Evolutionary conservation across 257 asterid species (phyloP), one percentile per base, ranked within the genome.

Genomic region (Petrea volubilis): DNA sequence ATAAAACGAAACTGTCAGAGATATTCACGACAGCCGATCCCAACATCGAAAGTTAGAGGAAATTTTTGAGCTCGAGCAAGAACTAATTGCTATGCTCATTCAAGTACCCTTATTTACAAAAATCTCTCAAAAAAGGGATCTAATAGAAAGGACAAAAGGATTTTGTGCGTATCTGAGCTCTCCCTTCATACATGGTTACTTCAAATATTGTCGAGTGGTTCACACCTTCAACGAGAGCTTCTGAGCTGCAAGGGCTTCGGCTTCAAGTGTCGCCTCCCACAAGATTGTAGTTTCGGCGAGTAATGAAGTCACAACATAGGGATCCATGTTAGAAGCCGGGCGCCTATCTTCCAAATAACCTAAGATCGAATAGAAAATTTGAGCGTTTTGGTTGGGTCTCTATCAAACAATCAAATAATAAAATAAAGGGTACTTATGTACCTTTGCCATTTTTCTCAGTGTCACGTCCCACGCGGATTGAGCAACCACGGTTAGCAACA

Each of bases 271-370:
- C 13, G 98, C 97, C 82, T 89, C 89, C 99, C 99, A 94, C 65
- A 94, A 79, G 49, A 94, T 20, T 25, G 99, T 94, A 72, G 92
- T 81, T 78, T 91, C 99, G 63, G 99, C 97, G 50, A 91, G 97
- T 75, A 94, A 76, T 57, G 89, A 71, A 1, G 96, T 94, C 81
- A 94, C 99, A 0, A 91, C 73, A 11, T 94, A 94, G 15, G 99
- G 99, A 64, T 94, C 99, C 99, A 94, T 94, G 96, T 94, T 94
- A 49, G 99, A 94, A 46, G 99, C 99, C 6, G 99, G 99, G 25
- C 99, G 99, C 67, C 99, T 86, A 33, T 94, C 99, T 78, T 94
- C 97, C 97, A 94, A 78, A 76, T 91, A 94, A 76, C 98, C 98
- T 94, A 77, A 13, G 44, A 58, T 44, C 1, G 18, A 12, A 44